Percentiles rank a stretch among this genome's conserved stretches.
These are phyloP conservation scores for Apiotrichum gracile DNA, from an alignment of 1,284 basidiomycete genomes.

Conservation along the genomic window DNA sequence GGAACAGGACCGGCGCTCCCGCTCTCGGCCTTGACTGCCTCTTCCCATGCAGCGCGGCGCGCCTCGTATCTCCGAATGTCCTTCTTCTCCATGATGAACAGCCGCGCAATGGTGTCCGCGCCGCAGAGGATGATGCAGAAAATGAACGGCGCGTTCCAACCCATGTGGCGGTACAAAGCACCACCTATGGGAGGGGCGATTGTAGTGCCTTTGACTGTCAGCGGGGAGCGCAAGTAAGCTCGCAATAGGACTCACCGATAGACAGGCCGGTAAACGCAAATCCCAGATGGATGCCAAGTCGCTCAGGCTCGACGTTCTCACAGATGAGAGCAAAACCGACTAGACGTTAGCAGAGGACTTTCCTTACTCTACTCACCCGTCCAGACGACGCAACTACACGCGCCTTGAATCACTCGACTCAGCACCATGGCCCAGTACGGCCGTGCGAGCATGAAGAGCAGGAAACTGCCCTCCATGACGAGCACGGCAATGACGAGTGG, in stretches of 20 bases:
- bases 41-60: neutral
- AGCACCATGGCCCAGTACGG: slow-evolving; percentile 65
- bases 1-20: neutral
- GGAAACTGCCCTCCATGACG: slow-evolving; percentile 47
- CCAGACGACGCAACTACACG: slow-evolving; percentile 69
- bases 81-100: slow-evolving; percentile 49
- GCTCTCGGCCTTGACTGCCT: neutral
- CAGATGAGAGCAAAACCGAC: slow-evolving; percentile 47
- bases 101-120: slow-evolving; percentile 56
- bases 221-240: no score
- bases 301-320: slow-evolving; percentile 59
- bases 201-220: slow-evolving; percentile 6
- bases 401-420: slow-evolving; percentile 64
- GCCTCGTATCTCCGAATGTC: neutral
- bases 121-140: slow-evolving; percentile 59
- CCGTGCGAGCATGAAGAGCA: slow-evolving; percentile 71
- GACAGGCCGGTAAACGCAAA: slow-evolving; percentile 65
- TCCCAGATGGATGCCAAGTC: slow-evolving; percentile 64
- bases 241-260: slow-evolving; percentile 48
- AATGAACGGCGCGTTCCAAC: slow-evolving; percentile 67
- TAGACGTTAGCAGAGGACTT: slow-evolving; percentile 45
- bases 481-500: slow-evolving; percentile 55
- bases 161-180: slow-evolving; percentile 59
- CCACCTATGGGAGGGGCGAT: slow-evolving; percentile 62
- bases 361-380: slow-evolving; percentile 58